Evolutionary conservation across 139 green algal genomes (phyloP), one percentile per base, ranked within the genome.

Genomic region (Parachlorella kessleri): DNA sequence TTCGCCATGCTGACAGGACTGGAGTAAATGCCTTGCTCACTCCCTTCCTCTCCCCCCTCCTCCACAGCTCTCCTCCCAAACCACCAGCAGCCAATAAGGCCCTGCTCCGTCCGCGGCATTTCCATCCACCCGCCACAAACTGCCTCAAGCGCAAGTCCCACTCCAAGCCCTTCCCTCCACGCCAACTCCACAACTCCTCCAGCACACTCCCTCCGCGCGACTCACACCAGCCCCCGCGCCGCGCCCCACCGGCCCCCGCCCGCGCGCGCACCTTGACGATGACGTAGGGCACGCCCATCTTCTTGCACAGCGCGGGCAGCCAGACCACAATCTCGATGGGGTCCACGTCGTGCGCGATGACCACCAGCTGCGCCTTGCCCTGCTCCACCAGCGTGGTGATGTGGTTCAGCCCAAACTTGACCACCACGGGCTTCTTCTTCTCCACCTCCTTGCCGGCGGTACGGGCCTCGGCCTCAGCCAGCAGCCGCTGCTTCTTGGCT

Each of bases 361-460:
- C 91, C 74, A 99, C 96, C 81, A 98, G 90, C 91, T 97, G 87
- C 37, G 97, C 97, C 92, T 99, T 98, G 80, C 90, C 91, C 3
- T 55, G 75, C 90, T 99, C 97, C 30, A 99, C 83, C 77, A 99
- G 91, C 59, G 91, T 91, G 54, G 96, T 99, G 85, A 99, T 93
- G 92, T 99, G 97, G 94, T 99, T 99, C 82, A 99, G 93, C 79
- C 97, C 97, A 76, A 91, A 99, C 94, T 99, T 99, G 41, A 99
- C 96, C 36, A 98, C 97, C 21, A 99, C 78, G 2, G 78, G 70
- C 70, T 97, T 98, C 92, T 99, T 99, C 90, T 96, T 97, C 66
- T 99, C 95, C 30, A 91, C 86, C 85, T 96, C 88, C 42, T 77
- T 88, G 80, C 68, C 66, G 59, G 77, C 86, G 30, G 84, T 87